phyloP scores from a whole-genome alignment of 75 land plant genomes.

The Picea glauca region DNA sequence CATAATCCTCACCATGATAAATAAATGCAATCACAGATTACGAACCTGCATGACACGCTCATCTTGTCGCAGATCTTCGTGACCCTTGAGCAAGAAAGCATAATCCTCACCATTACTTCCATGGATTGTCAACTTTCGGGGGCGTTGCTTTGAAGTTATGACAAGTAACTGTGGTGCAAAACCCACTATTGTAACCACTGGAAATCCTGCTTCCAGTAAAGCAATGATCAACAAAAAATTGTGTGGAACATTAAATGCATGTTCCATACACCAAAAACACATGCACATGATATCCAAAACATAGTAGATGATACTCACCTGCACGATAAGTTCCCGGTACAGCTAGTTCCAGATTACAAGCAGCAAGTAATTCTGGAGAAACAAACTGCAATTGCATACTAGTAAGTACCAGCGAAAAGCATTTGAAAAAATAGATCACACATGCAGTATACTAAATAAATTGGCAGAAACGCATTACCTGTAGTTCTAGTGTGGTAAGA shows the following conservation, averaged over 20 bases:
- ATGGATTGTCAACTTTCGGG: constrained; percentile 89
- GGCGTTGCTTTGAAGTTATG: constrained; percentile 95
- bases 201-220: constrained; percentile 39
- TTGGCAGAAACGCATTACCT: constrained; percentile 39
- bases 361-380: constrained; percentile 84
- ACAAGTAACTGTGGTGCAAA: constrained; percentile 92
- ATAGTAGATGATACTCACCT: constrained; percentile 33
- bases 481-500: constrained; percentile 89
- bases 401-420: not conserved
- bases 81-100: constrained; percentile 95
- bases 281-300: constrained; percentile 3
- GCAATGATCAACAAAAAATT: not conserved
- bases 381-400: constrained; percentile 56
- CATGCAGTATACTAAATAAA: not conserved
- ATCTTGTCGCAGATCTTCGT: constrained; percentile 98
- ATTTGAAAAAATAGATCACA: not conserved
- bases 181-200: constrained; percentile 81
- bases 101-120: constrained; percentile 96
- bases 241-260: not conserved
- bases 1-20: not conserved
- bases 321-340: constrained; percentile 98
- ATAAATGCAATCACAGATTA: not conserved
- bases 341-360: constrained; percentile 84
- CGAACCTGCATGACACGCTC: constrained; percentile 99
- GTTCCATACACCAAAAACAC: not conserved